phyloP scores from a whole-genome alignment of 306 rosid genomes.

The Dalbergia cochinchinensis region DNA sequence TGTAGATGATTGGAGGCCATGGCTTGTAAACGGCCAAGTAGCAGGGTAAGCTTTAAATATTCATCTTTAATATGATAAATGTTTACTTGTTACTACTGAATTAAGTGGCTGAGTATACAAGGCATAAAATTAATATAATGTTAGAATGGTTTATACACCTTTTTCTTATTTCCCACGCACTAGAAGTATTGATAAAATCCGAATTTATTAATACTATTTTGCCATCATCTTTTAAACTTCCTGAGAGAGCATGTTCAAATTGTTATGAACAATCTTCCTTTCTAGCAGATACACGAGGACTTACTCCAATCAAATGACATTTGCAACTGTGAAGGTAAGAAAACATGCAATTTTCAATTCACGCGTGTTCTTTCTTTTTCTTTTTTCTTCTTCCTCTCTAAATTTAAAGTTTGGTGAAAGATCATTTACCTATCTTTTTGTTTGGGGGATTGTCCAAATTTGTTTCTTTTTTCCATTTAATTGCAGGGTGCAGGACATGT shows the following conservation, averaged over 20 bases:
- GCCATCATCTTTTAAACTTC: neutral
- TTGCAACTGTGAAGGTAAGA: conserved; percentile 53
- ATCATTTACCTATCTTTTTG: neutral
- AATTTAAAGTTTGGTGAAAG: neutral
- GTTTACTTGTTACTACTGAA: neutral
- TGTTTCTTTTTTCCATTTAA: neutral
- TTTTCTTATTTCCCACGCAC: neutral
- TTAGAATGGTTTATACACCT: neutral
- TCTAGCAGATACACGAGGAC: conserved; percentile 10
- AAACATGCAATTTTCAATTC: neutral
- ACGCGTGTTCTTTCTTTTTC: neutral
- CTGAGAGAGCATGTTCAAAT: neutral
- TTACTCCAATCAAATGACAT: conserved; percentile 48
- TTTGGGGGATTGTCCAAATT: too few species aligned
- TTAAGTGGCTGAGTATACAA: neutral
- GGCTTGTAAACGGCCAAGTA: conserved; percentile 55
- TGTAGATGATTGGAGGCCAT: conserved; percentile 54
- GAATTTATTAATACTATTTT: neutral
- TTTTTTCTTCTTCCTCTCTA: neutral
- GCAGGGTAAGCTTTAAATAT: conserved; percentile 53
- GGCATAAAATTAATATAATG: neutral
- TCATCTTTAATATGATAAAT: neutral
- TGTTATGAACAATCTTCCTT: neutral
- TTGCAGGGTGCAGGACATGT: conserved; percentile 40
- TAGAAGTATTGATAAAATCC: neutral